Percentiles rank a stretch among this genome's conserved stretches.
phyloP scores from a whole-genome alignment of 495 filamentous ascomycete genomes.

The Lasiosphaeria miniovina region DNA sequence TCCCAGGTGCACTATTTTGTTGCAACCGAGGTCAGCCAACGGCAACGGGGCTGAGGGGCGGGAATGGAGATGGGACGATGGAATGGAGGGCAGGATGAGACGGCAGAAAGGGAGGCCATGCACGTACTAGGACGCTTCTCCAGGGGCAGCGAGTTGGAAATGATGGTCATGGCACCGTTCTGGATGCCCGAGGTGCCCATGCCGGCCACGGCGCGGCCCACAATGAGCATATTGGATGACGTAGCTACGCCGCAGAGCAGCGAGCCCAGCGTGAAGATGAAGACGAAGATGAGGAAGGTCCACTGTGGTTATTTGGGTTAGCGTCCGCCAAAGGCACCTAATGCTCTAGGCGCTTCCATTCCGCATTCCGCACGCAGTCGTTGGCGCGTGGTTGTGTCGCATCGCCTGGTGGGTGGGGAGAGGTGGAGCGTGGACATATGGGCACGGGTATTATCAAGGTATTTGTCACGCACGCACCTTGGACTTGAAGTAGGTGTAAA shows the following conservation, averaged over 20 bases:
- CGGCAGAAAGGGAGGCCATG: no score
- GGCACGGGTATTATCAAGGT: not conserved
- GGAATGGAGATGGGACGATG: no score
- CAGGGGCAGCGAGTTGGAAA: conserved; percentile 45
- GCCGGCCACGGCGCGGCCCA: conserved; percentile 54
- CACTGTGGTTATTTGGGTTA: conserved; percentile 17
- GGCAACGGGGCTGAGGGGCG: no score
- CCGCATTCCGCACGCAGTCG: no score
- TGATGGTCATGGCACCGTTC: conserved; percentile 53
- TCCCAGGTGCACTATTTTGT: no score
- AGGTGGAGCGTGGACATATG: not conserved
- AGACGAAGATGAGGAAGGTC: conserved; percentile 44
- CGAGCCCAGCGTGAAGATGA: conserved; percentile 52
- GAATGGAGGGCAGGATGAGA: no score
- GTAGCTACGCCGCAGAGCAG: conserved; percentile 51
- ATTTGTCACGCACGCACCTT: not conserved
- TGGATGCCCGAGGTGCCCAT: conserved; percentile 46
- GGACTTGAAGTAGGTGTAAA: conserved; percentile 44
- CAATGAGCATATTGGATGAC: conserved; percentile 50
- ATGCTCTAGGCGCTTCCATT: no score
- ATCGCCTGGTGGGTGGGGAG: not conserved
- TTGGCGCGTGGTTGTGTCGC: no score
- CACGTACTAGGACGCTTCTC: conserved; percentile 38
- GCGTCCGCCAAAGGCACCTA: no score
- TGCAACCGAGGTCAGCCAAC: no score